Percentiles rank a stretch among this genome's conserved stretches.
phyloP scores from a whole-genome alignment of 495 filamentous ascomycete species.

The Hamigera avellanea region DNA sequence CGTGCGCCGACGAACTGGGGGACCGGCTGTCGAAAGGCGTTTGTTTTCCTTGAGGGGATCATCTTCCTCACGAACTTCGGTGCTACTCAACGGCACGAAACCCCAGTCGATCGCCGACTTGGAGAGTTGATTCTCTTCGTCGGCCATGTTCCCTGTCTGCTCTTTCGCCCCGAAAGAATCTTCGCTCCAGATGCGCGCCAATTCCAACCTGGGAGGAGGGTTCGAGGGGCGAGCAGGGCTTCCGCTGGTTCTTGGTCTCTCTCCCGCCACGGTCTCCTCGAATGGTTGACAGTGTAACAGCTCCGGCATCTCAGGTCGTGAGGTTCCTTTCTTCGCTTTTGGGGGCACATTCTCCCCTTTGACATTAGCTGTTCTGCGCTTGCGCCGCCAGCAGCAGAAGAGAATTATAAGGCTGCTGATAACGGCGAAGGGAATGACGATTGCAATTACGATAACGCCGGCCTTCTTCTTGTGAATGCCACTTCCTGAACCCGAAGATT shows the following conservation, averaged over 20 bases:
- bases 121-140: conserved; percentile 16
- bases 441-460: conserved; percentile 33
- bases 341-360: conserved; percentile 15
- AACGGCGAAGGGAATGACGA: conserved; percentile 28
- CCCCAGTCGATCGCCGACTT: conserved; percentile 20
- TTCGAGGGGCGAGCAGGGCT: conserved; percentile 15
- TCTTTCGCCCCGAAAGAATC: conserved; percentile 16
- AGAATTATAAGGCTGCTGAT: conserved; percentile 23
- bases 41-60: conserved; percentile 16
- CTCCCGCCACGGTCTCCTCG: conserved; percentile 5
- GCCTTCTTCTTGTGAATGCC: conserved; percentile 17
- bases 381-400: conserved; percentile 31
- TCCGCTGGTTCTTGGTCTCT: conserved; percentile 2
- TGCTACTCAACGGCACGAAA: conserved; percentile 16
- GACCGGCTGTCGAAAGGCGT: conserved; percentile 21
- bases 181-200: conserved; percentile 25
- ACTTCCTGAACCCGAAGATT: conserved; percentile 7
- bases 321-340: conserved; percentile 13
- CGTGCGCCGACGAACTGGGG: conserved; percentile 19
- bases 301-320: conserved; percentile 13
- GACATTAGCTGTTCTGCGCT: conserved; percentile 12
- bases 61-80: conserved; percentile 13
- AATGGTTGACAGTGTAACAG: conserved; percentile 20
- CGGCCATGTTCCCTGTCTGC: conserved; percentile 6
- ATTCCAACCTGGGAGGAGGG: conserved; percentile 24